A percentile compares a stretch with the other conserved stretches of the same genome.
phyloP scores from a whole-genome alignment of 2,329 filamentous ascomycete genomes.

The Ophiostoma tasmaniense region DNA sequence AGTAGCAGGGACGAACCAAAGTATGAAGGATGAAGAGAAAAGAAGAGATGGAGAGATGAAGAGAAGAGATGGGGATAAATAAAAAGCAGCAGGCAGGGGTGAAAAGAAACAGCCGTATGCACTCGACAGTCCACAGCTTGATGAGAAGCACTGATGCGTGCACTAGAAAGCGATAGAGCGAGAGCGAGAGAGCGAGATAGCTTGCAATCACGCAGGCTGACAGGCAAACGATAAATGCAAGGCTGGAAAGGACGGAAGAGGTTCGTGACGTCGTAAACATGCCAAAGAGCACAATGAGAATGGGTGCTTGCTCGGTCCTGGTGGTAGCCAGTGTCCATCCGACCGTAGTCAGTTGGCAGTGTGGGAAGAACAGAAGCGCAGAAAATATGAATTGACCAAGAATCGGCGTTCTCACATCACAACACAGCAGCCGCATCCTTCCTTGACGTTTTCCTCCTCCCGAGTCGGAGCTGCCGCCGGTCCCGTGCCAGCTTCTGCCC shows the following conservation, averaged over 20 bases:
- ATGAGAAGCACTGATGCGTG: neutral
- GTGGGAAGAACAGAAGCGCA: neutral
- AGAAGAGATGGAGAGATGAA: neutral
- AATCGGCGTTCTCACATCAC: slow-evolving; percentile 52
- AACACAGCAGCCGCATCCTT: slow-evolving; percentile 61
- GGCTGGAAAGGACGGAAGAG: neutral
- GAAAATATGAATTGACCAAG: neutral
- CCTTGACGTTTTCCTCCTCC: slow-evolving; percentile 43
- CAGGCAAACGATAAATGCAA: slow-evolving; percentile 5
- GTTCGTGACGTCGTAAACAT: slow-evolving; percentile 5
- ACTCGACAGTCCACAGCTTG: neutral
- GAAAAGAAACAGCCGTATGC: neutral
- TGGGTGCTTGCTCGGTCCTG: neutral
- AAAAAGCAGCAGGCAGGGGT: neutral
- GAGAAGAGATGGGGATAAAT: neutral
- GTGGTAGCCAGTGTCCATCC: neutral
- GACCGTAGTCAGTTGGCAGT: neutral
- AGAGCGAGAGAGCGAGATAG: neutral
- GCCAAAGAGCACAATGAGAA: neutral
- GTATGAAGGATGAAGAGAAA: neutral
- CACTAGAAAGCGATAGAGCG: neutral
- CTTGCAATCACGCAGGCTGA: neutral
- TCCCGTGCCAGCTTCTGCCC: slow-evolving; percentile 36
- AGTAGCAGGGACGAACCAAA: neutral
- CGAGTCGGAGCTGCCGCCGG: slow-evolving; percentile 42